Percentiles rank a stretch among this genome's conserved stretches.
phyloP scores from a whole-genome alignment of 2,329 filamentous ascomycete species.

The Elsinoe arachidis region DNA sequence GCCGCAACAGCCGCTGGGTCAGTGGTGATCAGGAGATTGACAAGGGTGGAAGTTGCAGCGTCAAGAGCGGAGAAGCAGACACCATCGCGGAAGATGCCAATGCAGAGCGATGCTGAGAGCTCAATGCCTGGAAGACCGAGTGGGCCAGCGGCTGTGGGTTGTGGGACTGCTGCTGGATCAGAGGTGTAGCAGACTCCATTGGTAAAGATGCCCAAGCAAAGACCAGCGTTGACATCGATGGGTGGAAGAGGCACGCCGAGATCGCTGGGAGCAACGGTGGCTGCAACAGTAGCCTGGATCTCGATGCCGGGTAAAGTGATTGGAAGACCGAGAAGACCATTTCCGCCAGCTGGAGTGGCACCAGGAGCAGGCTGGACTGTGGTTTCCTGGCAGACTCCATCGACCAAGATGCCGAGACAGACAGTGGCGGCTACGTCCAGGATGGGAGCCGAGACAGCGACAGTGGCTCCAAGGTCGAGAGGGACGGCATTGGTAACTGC shows the following conservation, averaged over 20 bases:
- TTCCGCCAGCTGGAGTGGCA: not conserved
- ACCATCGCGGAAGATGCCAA: constrained; percentile 8
- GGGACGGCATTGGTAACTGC: not conserved
- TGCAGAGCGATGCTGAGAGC: constrained; percentile 9
- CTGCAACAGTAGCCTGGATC: constrained; percentile 1
- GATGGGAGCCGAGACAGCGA: constrained; percentile 1
- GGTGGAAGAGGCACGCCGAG: constrained; percentile 5
- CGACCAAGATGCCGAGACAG: constrained; percentile 9
- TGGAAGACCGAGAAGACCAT: not conserved
- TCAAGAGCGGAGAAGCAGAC: constrained; percentile 6
- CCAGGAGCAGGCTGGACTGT: not conserved
- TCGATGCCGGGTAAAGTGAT: not conserved
- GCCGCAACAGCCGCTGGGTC: not conserved
- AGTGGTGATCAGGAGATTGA: constrained; percentile 5
- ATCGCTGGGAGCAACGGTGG: not conserved
- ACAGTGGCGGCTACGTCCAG: constrained; percentile 7
- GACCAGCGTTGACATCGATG: constrained; percentile 8
- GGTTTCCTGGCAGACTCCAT: constrained; percentile 5
- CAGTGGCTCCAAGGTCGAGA: not conserved
- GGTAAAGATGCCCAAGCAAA: constrained; percentile 12
- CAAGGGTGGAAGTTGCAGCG: constrained; percentile 8
- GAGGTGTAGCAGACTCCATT: constrained; percentile 12
- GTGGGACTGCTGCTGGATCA: constrained; percentile 6
- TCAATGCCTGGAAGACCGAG: constrained; percentile 8
- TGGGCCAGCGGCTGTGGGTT: constrained; percentile 5